Conservation (phyloP, 306 rosid species). For the Chamaecrista fasciculata region DNA sequence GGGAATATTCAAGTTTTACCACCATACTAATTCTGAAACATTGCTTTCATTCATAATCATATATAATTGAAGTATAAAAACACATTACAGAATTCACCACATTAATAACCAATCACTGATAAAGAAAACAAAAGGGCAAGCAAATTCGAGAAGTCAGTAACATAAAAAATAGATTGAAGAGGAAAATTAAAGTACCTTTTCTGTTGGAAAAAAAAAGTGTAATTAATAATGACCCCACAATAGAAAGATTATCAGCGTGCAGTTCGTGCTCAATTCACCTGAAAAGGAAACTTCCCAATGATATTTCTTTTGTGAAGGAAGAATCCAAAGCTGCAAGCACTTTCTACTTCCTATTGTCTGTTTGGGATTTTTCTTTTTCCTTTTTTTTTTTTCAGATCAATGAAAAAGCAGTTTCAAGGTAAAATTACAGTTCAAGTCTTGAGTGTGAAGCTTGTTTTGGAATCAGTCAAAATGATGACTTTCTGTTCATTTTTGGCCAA, state of each 20-base stretch:
- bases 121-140: conserved; percentile 25
- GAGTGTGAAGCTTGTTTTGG: too few species aligned
- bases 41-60: conserved; percentile 10
- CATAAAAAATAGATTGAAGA: too few species aligned
- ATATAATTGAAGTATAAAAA: neutral
- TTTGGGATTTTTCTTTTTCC: too few species aligned
- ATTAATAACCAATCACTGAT: conserved; percentile 22
- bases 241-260: too few species aligned
- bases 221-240: conserved; percentile 79
- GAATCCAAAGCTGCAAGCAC: conserved; percentile 68
- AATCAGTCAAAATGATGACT: too few species aligned
- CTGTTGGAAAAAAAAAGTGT: conserved; percentile 39
- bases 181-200: conserved; percentile 51
- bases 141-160: neutral
- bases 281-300: conserved; percentile 26
- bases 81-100: conserved; percentile 4
- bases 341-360: too few species aligned
- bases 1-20: neutral
- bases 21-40: conserved; percentile 1
- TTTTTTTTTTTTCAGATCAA: too few species aligned
- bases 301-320: conserved; percentile 48
- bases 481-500: too few species aligned
- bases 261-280: too few species aligned
- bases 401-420: too few species aligned
- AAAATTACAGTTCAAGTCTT: too few species aligned